phyloP scores from a whole-genome alignment of 768 basidiomycete species.

The Leucogyrophana mollusca region DNA sequence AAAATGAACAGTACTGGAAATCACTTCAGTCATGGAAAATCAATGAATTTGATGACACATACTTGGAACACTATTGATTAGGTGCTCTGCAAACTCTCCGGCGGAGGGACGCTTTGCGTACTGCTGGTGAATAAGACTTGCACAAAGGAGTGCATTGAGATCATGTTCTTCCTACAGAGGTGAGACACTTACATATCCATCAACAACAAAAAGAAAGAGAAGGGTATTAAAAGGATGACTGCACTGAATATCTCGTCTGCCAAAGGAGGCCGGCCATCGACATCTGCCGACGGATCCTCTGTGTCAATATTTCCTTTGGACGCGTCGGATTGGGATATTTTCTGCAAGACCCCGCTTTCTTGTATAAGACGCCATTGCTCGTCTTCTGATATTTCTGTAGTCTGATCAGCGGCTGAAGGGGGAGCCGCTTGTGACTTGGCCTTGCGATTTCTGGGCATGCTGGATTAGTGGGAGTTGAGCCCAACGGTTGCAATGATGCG shows the following conservation, averaged over 20 bases:
- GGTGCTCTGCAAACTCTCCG: constrained; percentile 48
- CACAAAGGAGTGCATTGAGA: constrained; percentile 5
- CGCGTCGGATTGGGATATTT: constrained; percentile 18
- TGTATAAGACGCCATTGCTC: constrained; percentile 79
- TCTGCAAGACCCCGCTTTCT: constrained; percentile 57
- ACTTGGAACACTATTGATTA: constrained; percentile 75
- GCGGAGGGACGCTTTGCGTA: constrained; percentile 63
- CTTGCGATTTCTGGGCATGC: constrained; percentile 31
- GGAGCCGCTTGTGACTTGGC: constrained; percentile 9
- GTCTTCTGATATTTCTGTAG: constrained; percentile 58
- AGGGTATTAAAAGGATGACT: constrained; percentile 64
- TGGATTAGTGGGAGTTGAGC: neutral
- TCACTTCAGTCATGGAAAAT: constrained; percentile 2
- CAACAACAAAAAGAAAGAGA: constrained; percentile 70
- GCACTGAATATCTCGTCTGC: constrained; percentile 73
- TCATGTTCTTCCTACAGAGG: neutral
- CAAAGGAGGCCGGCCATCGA: constrained; percentile 42
- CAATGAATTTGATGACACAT: constrained; percentile 25
- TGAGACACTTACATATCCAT: constrained; percentile 75
- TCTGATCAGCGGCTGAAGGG: no score
- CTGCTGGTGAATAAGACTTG: constrained; percentile 75
- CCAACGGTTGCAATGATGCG: neutral
- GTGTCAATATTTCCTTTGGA: constrained; percentile 2
- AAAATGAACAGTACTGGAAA: constrained; percentile 66
- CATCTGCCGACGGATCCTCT: constrained; percentile 11